Base-by-base conservation (phyloP, 129 eudicot species). In the Helianthus tuberosus region DNA sequence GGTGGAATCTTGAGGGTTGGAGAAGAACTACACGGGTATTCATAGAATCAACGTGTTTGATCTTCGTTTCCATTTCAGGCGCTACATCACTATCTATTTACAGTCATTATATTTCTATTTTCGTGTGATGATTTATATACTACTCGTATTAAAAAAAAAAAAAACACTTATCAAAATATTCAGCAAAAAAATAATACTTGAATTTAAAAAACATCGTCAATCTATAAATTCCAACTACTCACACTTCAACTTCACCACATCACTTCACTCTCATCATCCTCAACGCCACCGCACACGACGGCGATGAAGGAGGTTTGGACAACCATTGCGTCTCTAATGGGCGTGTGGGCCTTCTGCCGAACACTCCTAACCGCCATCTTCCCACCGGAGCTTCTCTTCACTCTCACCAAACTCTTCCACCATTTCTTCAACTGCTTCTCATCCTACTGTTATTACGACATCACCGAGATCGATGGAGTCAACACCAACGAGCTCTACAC, bases 401-500 rank as follows among this genome's bases (percentile, higher is more conserved):
- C 87, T 7, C 55, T 79, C 76, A 51, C 85, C 25, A 84, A 88
- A 65, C 68, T 88, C 84, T 41, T 88, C 82, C 70, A 75, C 61
- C 92, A 89, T 8, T 11, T 90, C 61, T 83, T 82, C 79, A 85
- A 60, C 85, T 86, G 76, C 75, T 88, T 75, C 72, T 87, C 95
- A 11, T 66, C 86, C 23, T 89, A 93, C 79, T 85, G 86, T 73
- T 87, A 93, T 79, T 93, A 84, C 82, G 98, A 93, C 80, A 93
- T 89, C 70, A 87, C 95, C 3, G 98, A 93, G 79, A 87, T 89
- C 73, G 96, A 93, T 80, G 96, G 98, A 59, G 98, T 93, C 53
- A 93, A 93, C 88, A 93, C 96, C 71, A 93, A 93, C 71, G 98
- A 93, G 64, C 95, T 93, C 60, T 89, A 93, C 88, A 89, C 80